Evolutionary conservation across 371 early-diverging fungal species (phyloP), one percentile per base, ranked within the genome.

Genomic region (Saksenaea vasiformis): DNA sequence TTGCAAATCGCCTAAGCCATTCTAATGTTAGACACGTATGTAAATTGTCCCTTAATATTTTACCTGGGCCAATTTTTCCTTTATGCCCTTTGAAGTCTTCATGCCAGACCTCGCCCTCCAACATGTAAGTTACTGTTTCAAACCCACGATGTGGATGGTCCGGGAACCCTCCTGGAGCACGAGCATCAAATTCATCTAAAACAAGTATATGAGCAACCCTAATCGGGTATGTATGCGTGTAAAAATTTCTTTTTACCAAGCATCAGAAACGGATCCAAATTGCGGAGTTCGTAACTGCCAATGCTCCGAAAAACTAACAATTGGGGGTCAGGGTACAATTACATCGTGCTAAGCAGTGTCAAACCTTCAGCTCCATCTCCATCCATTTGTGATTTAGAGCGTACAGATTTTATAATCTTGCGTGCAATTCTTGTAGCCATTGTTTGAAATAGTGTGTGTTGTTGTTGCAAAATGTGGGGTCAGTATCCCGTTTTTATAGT

Each of bases 231-330:
- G 1, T 17, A n/a, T 1, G n/a, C 14, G 14, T 5, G 2, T 14
- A 13, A 1, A 41, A n/a, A 14, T 41, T n/a, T n/a, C n/a, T n/a
- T n/a, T n/a, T n/a, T 41, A 41, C 43, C 43, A 24, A 94, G 80
- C 88, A 93, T 85, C 15, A 94, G 79, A 73, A 94, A 92, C 0
- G 94, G 94, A 69, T 94, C 95, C 35, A 91, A 83, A 67, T 89
- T 85, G 43, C 87, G 78, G 13, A 91, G 78, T 17, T 82, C 72
- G 17, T 63, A 70, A 1, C 82, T 83, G 36, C 93, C 93, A 56
- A 95, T 90, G 31, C 83, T 78, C 11, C 95, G 85, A 43, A 89
- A 85, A n/a, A 95, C 93, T 63, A 17, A n/a, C 4, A 14, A 7
- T 7, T 35, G 5, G n/a, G 56, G 31, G 10, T 27, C 9, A 14